Evolutionary conservation across 1,284 basidiomycete species (phyloP).

Genomic region (Cutaneotrichosporon curvatum): DNA sequence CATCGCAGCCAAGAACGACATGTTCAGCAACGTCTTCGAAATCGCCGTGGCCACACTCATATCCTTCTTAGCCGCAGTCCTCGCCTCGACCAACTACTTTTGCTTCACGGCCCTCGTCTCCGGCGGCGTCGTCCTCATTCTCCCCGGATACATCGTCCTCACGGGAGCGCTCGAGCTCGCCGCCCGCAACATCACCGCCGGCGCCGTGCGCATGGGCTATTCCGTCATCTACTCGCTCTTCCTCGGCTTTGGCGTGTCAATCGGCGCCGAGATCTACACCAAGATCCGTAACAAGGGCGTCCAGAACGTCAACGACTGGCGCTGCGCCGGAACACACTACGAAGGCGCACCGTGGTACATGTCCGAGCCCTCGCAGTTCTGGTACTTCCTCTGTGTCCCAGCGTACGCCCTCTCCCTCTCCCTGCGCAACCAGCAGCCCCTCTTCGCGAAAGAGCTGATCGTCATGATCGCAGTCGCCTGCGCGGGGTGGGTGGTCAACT

Average conservation of each 20-base stretch:
- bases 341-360: slow-evolving; percentile 49
- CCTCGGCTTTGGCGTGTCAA: slow-evolving; percentile 74
- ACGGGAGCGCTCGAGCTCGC: slow-evolving; percentile 74
- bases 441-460: slow-evolving; percentile 61
- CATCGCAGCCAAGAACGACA: slow-evolving; percentile 65
- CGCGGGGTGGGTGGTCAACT: slow-evolving; percentile 68
- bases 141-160: slow-evolving; percentile 74
- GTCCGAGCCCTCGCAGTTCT: slow-evolving; percentile 43
- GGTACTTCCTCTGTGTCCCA: slow-evolving; percentile 70
- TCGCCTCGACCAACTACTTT: slow-evolving; percentile 63
- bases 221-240: slow-evolving; percentile 57
- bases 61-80: slow-evolving; percentile 67
- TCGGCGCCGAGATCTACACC: slow-evolving; percentile 63
- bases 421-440: slow-evolving; percentile 67
- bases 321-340: slow-evolving; percentile 55
- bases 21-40: slow-evolving; percentile 72
- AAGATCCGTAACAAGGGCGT: slow-evolving; percentile 51
- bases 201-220: slow-evolving; percentile 79
- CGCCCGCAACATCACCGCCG: slow-evolving; percentile 63
- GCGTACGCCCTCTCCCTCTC: slow-evolving; percentile 67
- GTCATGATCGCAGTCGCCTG: slow-evolving; percentile 63
- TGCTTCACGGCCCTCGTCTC: slow-evolving; percentile 84
- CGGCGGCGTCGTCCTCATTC: slow-evolving; percentile 75
- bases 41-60: slow-evolving; percentile 49
- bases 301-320: slow-evolving; percentile 56